Evolutionary conservation across 495 filamentous ascomycete genomes (phyloP).

Genomic region (Penicillium crystallinum): DNA sequence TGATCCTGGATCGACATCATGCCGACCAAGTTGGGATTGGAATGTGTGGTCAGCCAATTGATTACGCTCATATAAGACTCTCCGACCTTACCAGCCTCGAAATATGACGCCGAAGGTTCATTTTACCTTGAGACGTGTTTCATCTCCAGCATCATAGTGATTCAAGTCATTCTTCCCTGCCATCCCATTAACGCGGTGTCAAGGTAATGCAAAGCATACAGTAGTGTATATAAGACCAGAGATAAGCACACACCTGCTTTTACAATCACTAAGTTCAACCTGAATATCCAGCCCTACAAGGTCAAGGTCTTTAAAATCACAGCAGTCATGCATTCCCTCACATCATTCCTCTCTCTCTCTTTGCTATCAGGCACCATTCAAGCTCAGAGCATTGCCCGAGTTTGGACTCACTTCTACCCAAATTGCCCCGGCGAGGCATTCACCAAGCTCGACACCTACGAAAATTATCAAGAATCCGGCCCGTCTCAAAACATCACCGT

Average conservation of each 20-base stretch:
- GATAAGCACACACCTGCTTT: neutral
- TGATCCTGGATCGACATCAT: conserved; percentile 15
- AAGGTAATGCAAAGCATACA: neutral
- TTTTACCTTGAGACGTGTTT: conserved; percentile 10
- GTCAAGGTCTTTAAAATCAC: neutral
- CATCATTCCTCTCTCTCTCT: conserved; percentile 14
- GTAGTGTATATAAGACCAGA: conserved; percentile 12
- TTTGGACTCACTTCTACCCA: conserved; percentile 38
- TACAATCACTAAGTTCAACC: neutral
- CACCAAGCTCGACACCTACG: conserved; percentile 21
- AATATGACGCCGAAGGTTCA: conserved; percentile 17
- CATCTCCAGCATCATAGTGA: conserved; percentile 10
- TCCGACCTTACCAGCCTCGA: conserved; percentile 17
- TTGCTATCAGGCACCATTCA: conserved; percentile 22
- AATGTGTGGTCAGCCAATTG: conserved; percentile 14
- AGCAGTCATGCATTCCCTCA: conserved; percentile 18
- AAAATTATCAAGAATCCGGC: conserved; percentile 25
- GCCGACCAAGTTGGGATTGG: conserved; percentile 7
- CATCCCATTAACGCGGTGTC: conserved; percentile 14
- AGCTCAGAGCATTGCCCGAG: conserved; percentile 23
- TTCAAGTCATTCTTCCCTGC: conserved; percentile 23
- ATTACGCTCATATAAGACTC: neutral
- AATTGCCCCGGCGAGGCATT: conserved; percentile 27
- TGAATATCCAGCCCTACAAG: neutral
- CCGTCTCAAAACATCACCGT: conserved; percentile 22